Percentiles rank a stretch among this genome's conserved stretches.
phyloP scores from a whole-genome alignment of 371 early-diverging fungal genomes.

The Rhizopus sp. region DNA sequence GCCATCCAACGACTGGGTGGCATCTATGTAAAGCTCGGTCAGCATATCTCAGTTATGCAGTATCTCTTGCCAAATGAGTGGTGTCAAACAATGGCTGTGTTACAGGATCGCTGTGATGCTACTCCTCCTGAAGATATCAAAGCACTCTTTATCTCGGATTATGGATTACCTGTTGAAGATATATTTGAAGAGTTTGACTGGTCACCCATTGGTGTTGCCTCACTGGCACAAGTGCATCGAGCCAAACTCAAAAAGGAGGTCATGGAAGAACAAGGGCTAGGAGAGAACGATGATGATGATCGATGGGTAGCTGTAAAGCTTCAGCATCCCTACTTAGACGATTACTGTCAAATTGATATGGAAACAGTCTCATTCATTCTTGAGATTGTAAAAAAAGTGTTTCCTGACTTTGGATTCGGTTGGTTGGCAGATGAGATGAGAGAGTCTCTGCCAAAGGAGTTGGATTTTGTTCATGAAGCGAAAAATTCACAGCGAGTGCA shows the following conservation, averaged over 20 bases:
- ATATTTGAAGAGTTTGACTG: constrained; percentile 74
- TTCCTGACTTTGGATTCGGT: constrained; percentile 89
- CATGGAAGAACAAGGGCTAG: neutral
- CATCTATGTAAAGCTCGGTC: constrained; percentile 92
- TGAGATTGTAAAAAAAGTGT: constrained; percentile 63
- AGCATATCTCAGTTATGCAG: constrained; percentile 85
- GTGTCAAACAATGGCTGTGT: constrained; percentile 76
- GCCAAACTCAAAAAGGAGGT: constrained; percentile 52
- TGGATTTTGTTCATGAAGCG: constrained; percentile 86
- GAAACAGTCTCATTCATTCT: constrained; percentile 69
- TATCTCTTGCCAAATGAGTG: constrained; percentile 90
- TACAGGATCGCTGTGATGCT: constrained; percentile 87
- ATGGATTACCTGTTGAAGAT: constrained; percentile 62
- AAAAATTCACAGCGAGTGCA: constrained; percentile 66
- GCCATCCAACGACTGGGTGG: constrained; percentile 74
- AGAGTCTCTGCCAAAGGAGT: constrained; percentile 80
- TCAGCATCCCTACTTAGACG: constrained; percentile 84
- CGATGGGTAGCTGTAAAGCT: constrained; percentile 87
- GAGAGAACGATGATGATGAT: constrained; percentile 36
- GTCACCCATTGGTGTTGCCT: constrained; percentile 81
- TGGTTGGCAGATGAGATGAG: constrained; percentile 93
- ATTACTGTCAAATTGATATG: constrained; percentile 82
- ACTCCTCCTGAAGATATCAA: constrained; percentile 67
- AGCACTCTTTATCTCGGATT: constrained; percentile 68
- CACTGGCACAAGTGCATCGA: constrained; percentile 85